A percentile compares a stretch with the other conserved stretches of the same genome.
Conservation (phyloP, 139 green algal genomes). For the Chlorella sorokiniana region DNA sequence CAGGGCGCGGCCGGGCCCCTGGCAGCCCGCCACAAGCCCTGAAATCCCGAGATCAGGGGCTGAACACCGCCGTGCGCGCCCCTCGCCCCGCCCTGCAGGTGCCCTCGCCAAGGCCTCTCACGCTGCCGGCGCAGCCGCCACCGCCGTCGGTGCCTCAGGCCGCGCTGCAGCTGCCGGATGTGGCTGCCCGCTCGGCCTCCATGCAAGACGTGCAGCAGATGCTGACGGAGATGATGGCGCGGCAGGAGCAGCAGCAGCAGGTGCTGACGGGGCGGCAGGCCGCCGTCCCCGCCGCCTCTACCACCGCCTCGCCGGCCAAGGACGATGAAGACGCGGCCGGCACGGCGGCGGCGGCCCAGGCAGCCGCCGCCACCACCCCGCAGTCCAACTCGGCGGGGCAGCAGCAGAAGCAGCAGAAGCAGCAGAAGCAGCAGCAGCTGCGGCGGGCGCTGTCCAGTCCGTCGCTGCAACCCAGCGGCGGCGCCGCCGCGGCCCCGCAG, state of each 20-base stretch:
- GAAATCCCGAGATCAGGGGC: not conserved
- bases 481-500: not conserved
- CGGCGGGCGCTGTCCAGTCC: not conserved
- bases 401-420: not conserved
- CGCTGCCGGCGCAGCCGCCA: not conserved
- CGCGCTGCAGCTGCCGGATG: not conserved
- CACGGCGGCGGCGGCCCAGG: not conserved
- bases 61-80: not conserved
- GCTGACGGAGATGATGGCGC: constrained; percentile 17
- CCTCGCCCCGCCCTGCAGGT: not conserved
- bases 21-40: not conserved
- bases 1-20: no score
- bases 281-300: constrained; percentile 1
- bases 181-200: not conserved
- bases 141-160: not conserved
- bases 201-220: constrained; percentile 31
- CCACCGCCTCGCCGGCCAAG: not conserved
- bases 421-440: not conserved
- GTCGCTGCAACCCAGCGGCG: not conserved
- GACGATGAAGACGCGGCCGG: not conserved
- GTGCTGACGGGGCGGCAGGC: not conserved
- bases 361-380: not conserved
- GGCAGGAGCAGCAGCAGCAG: constrained; percentile 24
- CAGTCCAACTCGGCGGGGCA: not conserved
- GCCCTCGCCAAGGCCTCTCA: not conserved